Conservation (phyloP, 2,329 filamentous ascomycete genomes). For the Sclerotinia glacialis region DNA sequence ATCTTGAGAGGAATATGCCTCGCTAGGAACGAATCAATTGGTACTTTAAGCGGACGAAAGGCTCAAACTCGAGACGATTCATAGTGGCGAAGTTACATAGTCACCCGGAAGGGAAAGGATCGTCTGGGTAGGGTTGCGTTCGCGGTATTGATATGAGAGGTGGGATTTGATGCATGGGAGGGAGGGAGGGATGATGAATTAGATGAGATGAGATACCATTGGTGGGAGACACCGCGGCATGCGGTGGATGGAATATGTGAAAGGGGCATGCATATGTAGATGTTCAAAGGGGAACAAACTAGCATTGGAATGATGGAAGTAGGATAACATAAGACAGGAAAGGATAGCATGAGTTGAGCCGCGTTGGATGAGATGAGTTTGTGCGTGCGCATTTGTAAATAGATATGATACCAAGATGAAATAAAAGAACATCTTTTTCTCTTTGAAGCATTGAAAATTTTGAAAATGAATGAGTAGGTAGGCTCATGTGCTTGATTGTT, state of each 20-base stretch:
- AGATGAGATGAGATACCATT: constrained; percentile 1
- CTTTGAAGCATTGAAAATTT: neutral
- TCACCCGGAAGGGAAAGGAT: neutral
- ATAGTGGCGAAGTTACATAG: neutral
- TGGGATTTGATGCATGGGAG: neutral
- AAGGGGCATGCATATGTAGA: neutral
- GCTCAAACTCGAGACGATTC: constrained; percentile 4
- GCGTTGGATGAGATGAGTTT: neutral
- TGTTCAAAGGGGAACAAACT: neutral
- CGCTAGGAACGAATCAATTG: neutral
- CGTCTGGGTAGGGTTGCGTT: neutral
- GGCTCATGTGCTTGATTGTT: too few species aligned
- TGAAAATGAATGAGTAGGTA: too few species aligned
- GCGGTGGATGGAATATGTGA: neutral
- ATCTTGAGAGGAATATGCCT: neutral
- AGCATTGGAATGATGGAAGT: neutral
- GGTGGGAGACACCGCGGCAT: neutral
- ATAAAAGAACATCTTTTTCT: constrained; percentile 14
- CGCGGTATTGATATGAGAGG: neutral
- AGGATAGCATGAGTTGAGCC: neutral
- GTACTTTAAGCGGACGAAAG: neutral
- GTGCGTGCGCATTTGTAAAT: constrained; percentile 17
- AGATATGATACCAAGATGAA: constrained; percentile 23
- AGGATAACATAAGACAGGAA: neutral
- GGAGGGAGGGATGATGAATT: neutral